Percentiles rank a stretch among this genome's conserved stretches.
Evolutionary conservation across 2,329 filamentous ascomycete genomes (phyloP).

Genomic region (Ophiobolus disseminans): DNA sequence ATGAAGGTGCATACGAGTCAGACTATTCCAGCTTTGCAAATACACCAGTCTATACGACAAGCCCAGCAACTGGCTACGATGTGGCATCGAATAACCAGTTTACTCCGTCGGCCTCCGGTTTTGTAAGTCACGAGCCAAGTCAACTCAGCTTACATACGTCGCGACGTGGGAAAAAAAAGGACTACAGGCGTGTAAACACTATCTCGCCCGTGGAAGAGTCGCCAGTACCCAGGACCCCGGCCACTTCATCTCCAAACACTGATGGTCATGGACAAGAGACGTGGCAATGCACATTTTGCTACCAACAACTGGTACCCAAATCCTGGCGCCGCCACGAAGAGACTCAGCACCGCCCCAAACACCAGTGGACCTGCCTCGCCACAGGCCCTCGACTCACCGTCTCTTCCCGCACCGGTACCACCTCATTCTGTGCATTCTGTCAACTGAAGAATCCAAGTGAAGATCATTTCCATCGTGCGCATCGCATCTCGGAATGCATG

Average conservation of each 20-base stretch:
- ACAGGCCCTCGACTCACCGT: constrained; percentile 30
- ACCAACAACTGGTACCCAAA: constrained; percentile 35
- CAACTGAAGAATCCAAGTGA: constrained; percentile 33
- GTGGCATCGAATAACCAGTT: background rate
- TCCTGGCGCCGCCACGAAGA: constrained; percentile 49
- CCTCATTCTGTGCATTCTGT: constrained; percentile 40
- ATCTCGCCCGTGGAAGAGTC: constrained; percentile 17
- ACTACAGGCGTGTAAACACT: constrained; percentile 34
- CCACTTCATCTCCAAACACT: background rate
- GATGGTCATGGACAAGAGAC: constrained; percentile 20
- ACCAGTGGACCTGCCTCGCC: constrained; percentile 45
- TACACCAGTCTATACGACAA: constrained; percentile 10
- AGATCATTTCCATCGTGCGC: constrained; percentile 34
- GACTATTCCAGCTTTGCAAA: constrained; percentile 20
- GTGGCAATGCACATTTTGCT: constrained; percentile 48
- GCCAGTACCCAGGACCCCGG: constrained; percentile 9
- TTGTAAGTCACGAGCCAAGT: background rate
- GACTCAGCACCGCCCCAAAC: constrained; percentile 43
- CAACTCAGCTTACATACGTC: constrained; percentile 14
- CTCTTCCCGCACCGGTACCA: constrained; percentile 7
- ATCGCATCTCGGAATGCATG: constrained; percentile 42
- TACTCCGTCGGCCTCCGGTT: constrained; percentile 14
- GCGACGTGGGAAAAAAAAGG: constrained; percentile 48
- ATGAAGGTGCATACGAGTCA: constrained; percentile 24
- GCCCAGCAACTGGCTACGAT: constrained; percentile 12